Conservation (phyloP, 2,329 filamentous ascomycete genomes). For the Hypocrella siamensis region DNA sequence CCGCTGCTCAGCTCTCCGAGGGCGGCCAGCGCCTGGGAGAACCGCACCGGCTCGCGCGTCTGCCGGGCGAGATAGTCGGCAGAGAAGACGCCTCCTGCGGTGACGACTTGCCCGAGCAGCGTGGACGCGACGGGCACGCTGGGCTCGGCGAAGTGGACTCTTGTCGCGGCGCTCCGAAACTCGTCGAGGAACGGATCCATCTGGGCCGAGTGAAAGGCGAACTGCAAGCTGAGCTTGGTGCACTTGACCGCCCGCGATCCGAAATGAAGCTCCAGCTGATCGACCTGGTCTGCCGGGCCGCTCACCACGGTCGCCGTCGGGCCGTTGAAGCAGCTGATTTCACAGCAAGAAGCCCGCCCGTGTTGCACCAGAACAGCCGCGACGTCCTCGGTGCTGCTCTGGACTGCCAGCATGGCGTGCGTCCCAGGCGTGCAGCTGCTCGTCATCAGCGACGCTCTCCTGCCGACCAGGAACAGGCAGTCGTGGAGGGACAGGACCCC, state of each 20-base stretch:
- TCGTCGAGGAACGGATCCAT: not conserved
- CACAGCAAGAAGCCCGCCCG: too few relatives aligned
- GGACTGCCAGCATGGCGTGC: too few relatives aligned
- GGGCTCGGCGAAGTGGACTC: not conserved
- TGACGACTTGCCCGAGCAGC: slow-evolving; percentile 33
- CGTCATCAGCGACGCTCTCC: too few relatives aligned
- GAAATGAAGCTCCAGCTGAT: not conserved
- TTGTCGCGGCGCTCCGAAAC: not conserved
- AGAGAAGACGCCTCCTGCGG: not conserved
- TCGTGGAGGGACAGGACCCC: too few relatives aligned
- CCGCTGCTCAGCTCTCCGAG: not conserved
- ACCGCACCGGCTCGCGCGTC: not conserved
- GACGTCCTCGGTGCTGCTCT: too few relatives aligned
- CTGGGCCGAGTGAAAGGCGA: not conserved
- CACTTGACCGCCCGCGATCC: not conserved
- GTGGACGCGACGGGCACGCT: slow-evolving; percentile 37
- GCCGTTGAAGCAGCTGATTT: slow-evolving; percentile 25
- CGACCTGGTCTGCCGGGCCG: not conserved
- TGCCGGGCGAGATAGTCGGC: not conserved
- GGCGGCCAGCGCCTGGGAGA: not conserved
- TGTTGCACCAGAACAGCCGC: too few relatives aligned
- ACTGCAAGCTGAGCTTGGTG: not conserved
- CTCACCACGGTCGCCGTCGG: not conserved
- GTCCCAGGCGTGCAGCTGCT: too few relatives aligned
- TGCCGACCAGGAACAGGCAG: too few relatives aligned